Percentiles rank a stretch among this genome's conserved stretches.
These are phyloP conservation scores for Nakaseomyces bracarensis DNA, from an alignment of 1,139 yeast species.

Conservation along the genomic window DNA sequence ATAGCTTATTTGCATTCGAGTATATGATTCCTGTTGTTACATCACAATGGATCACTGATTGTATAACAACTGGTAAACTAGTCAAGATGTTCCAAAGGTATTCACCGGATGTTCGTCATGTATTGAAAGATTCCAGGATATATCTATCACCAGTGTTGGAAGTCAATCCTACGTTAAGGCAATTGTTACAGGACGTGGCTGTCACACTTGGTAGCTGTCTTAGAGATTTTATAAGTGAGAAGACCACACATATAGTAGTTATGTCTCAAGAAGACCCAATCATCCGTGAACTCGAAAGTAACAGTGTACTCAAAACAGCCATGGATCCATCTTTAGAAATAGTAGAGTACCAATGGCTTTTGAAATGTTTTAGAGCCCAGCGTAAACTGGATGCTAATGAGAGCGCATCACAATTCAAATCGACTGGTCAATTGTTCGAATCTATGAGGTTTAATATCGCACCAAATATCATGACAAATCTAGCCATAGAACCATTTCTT, in stretches of 20 bases:
- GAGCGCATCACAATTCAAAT: neutral
- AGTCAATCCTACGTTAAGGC: constrained; percentile 15
- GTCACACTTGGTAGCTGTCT: neutral
- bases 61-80: constrained; percentile 37
- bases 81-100: constrained; percentile 18
- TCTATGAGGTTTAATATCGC: neutral
- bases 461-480: neutral
- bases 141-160: neutral
- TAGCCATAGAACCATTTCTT: neutral
- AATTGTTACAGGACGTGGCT: constrained; percentile 43
- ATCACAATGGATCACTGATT: constrained; percentile 53
- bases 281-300: neutral
- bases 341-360: neutral
- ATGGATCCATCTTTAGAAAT: neutral
- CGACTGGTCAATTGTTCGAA: too few relatives aligned
- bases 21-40: constrained; percentile 62
- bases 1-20: constrained; percentile 38
- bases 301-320: neutral
- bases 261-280: neutral
- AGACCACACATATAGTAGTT: constrained; percentile 2
- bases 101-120: neutral
- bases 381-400: neutral
- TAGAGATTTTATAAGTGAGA: constrained; percentile 1
- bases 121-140: neutral
- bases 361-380: neutral